Evolutionary conservation across 2,329 filamentous ascomycete species (phyloP), one percentile per base, ranked within the genome.

Genomic region (Aspergillus novoparasiticus): DNA sequence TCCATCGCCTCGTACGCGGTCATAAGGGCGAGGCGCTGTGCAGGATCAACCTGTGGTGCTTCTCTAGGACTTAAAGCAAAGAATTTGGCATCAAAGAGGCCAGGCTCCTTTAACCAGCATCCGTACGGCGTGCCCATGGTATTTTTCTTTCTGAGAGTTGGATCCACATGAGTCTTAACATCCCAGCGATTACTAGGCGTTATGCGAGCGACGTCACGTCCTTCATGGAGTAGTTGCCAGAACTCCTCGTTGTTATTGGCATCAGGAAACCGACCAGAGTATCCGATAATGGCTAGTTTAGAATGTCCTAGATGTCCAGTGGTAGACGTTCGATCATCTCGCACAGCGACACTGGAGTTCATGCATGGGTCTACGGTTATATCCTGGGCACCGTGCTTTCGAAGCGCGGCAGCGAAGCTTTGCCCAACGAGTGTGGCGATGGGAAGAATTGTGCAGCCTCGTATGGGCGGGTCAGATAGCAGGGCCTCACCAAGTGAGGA

Each of bases 11-110:
- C 91, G 70, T 93, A 94, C 0, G 90, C 90, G 3, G 91, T 93
- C 10, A 89, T 86, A 26, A 95, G 80, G 3, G 90, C 89, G 68
- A 94, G 83, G 69, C 92, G 86, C 75, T 93, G 91, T 85, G 92
- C 92, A 0, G 92, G 92, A 74, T 94, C 91, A 1, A 90, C 93
- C 73, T 93, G 90, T 58, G 87, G 86, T 32, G 92, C 92, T 78
- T 94, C 91, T 69, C 90, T 87, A 6, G 91, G 90, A 41, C 90
- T 93, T 89, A 94, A 93, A 78, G 93, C 93, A 85, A 94, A 94
- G 79, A 94, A 94, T 1, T 89, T 84, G n/a, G 90, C 89, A 70
- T 94, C 91, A 72, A 94, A 94, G 55, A 90, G 82, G 60, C 90
- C 90, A 0, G 91, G 90, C 65, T 93, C 86, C 65, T 92, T 87